phyloP scores from a whole-genome alignment of 2,329 filamentous ascomycete species.

The Penicillium griseofulvum region DNA sequence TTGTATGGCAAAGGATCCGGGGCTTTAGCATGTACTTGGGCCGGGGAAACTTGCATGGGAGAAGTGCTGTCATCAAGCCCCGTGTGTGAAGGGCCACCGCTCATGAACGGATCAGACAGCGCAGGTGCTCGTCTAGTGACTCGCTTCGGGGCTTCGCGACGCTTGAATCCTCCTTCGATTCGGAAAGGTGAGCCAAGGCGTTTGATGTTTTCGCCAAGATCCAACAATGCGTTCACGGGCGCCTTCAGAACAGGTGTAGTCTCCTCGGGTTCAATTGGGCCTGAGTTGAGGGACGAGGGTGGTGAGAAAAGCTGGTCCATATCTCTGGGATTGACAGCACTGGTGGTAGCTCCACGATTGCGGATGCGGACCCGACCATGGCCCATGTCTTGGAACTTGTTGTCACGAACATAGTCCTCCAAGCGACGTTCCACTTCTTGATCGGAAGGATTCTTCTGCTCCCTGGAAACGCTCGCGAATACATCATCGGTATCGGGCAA shows the following conservation, averaged over 20 bases:
- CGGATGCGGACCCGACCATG: constrained; percentile 59
- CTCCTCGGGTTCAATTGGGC: constrained; percentile 27
- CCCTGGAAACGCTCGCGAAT: constrained; percentile 42
- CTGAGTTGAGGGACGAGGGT: constrained; percentile 36
- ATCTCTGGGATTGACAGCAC: constrained; percentile 54
- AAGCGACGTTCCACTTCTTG: constrained; percentile 57
- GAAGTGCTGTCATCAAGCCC: constrained; percentile 15
- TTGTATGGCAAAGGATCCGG: constrained; percentile 27
- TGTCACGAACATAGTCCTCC: constrained; percentile 46
- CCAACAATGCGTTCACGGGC: constrained; percentile 29
- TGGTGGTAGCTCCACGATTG: constrained; percentile 61
- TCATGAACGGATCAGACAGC: constrained; percentile 45
- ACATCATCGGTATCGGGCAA: constrained; percentile 51
- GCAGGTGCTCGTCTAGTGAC: constrained; percentile 43
- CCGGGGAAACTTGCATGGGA: constrained; percentile 14
- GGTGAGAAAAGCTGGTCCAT: constrained; percentile 57
- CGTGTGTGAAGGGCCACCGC: constrained; percentile 21
- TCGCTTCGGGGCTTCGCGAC: constrained; percentile 30
- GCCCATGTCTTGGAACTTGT: constrained; percentile 47
- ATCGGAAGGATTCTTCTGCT: constrained; percentile 48
- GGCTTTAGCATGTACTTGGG: constrained; percentile 15
- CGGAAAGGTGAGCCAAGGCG: constrained; percentile 50
- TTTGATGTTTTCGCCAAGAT: constrained; percentile 43
- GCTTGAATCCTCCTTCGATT: constrained; percentile 36
- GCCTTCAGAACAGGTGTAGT: constrained; percentile 22